Percentiles rank a stretch among this genome's conserved stretches.
These are phyloP conservation scores for Bretschneidera sinensis DNA, from an alignment of 345 rosid species.

Conservation along the genomic window DNA sequence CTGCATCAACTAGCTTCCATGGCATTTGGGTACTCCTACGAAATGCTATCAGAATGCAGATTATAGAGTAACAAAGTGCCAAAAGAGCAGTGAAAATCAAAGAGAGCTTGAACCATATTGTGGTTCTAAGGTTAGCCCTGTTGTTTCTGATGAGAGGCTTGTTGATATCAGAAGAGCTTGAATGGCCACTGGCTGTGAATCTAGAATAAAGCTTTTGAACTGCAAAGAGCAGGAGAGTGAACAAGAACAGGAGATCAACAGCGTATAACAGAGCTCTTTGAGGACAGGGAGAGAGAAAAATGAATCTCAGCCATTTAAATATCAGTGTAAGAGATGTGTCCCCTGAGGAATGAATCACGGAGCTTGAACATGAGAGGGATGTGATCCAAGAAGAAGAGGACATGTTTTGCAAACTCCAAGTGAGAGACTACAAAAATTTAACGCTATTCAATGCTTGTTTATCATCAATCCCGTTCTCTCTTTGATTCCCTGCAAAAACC, in stretches of 20 bases:
- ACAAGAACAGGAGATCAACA: conserved; percentile 47
- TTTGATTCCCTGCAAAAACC: background rate
- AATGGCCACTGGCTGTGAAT: conserved; percentile 21
- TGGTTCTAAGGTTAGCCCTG: conserved; percentile 30
- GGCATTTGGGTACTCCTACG: conserved; percentile 25
- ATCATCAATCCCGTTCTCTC: background rate
- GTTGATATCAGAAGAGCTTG: conserved; percentile 28
- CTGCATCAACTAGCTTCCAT: conserved; percentile 37
- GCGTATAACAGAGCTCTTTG: conserved; percentile 63
- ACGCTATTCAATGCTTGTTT: background rate
- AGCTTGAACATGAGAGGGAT: conserved; percentile 56
- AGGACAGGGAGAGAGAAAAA: conserved; percentile 74
- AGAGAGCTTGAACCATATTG: conserved; percentile 55
- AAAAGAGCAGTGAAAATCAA: conserved; percentile 35
- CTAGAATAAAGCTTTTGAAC: conserved; percentile 44
- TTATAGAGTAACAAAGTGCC: conserved; percentile 38
- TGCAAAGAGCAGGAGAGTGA: conserved; percentile 42
- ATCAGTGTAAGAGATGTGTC: conserved; percentile 36
- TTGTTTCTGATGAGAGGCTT: conserved; percentile 54
- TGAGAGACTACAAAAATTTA: background rate
- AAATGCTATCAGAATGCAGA: conserved; percentile 52
- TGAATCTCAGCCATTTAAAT: conserved; percentile 69
- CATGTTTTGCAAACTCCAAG: conserved; percentile 23
- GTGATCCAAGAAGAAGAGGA: conserved; percentile 50
- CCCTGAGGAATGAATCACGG: conserved; percentile 28